A percentile compares a stretch with the other conserved stretches of the same genome.
Conservation (phyloP, 768 basidiomycete genomes). For the Candolleomyces aberdarensis region DNA sequence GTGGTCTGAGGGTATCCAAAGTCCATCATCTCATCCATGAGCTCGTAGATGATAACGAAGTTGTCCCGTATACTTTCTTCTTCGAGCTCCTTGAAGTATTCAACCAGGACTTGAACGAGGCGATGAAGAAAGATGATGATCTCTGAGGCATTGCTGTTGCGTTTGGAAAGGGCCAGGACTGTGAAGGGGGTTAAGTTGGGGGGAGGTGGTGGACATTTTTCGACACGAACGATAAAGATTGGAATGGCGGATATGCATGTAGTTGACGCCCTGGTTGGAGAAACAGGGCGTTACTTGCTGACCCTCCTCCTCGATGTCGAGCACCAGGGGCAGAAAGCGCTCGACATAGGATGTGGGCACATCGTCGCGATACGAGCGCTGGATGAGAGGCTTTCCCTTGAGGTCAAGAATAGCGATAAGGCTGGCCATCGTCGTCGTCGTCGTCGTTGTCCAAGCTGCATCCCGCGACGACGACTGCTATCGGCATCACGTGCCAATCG, state of each 20-base stretch:
- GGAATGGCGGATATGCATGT: constrained; percentile 97
- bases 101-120: constrained; percentile 86
- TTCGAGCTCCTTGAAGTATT: constrained; percentile 99
- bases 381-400: constrained; percentile 97
- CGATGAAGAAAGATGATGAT: constrained; percentile 96
- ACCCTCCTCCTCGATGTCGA: constrained; percentile 97
- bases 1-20: constrained; percentile 99
- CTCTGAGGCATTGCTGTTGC: constrained; percentile 94
- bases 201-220: not conserved
- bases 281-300: constrained; percentile 96
- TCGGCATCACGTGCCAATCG: too few species aligned
- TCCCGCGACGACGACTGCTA: not conserved
- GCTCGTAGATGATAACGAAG: constrained; percentile 98
- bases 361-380: constrained; percentile 95
- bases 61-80: constrained; percentile 99
- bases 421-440: not conserved
- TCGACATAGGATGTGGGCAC: constrained; percentile 88
- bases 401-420: constrained; percentile 24
- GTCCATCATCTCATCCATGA: constrained; percentile 99
- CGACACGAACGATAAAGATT: constrained; percentile 85
- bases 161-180: constrained; percentile 96
- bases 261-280: constrained; percentile 92
- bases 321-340: constrained; percentile 86
- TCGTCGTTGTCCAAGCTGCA: not conserved
- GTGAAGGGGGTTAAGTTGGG: not conserved